These are phyloP conservation scores for Chytriomyces confervae DNA, from an alignment of 192 early-diverging fungal species.

Conservation along the genomic window DNA sequence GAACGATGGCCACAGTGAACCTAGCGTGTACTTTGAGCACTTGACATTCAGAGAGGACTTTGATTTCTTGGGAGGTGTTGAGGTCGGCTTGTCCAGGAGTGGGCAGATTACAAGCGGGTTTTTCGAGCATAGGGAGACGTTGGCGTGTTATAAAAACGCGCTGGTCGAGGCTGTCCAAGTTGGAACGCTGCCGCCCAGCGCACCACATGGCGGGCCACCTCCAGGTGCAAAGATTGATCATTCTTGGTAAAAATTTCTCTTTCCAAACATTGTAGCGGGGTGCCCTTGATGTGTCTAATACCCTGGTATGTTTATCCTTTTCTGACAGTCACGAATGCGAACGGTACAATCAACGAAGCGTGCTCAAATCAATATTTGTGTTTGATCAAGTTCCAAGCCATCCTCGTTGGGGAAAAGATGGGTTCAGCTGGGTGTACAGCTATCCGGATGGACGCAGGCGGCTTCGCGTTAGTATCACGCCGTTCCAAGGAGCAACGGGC, in stretches of 20 bases:
- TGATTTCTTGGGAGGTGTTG: constrained; percentile 56
- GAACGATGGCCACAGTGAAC: constrained; percentile 2
- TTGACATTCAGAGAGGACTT: constrained; percentile 48
- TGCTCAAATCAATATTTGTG: constrained; percentile 43
- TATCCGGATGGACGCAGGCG: constrained; percentile 36
- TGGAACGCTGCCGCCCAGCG: constrained; percentile 45
- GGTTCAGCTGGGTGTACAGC: constrained; percentile 36
- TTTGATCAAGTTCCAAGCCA: constrained; percentile 43
- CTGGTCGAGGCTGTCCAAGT: constrained; percentile 18
- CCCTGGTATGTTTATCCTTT: constrained; percentile 11
- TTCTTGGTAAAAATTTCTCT: neutral
- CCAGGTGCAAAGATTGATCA: constrained; percentile 37
- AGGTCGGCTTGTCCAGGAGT: constrained; percentile 14
- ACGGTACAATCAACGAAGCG: constrained; percentile 38
- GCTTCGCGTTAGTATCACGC: constrained; percentile 25
- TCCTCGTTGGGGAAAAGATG: constrained; percentile 33
- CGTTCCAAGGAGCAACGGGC: constrained; percentile 32
- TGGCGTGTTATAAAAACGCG: constrained; percentile 48
- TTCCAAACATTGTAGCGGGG: neutral
- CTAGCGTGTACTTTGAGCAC: constrained; percentile 50
- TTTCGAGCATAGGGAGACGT: constrained; percentile 53
- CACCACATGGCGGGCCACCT: constrained; percentile 23
- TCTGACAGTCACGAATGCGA: constrained; percentile 28
- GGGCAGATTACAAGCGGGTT: constrained; percentile 36
- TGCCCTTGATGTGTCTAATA: constrained; percentile 22